Evolutionary conservation across 177 flowering plant species (phyloP), one percentile per base, ranked within the genome.

Genomic region (Tripterygium wilfordii): DNA sequence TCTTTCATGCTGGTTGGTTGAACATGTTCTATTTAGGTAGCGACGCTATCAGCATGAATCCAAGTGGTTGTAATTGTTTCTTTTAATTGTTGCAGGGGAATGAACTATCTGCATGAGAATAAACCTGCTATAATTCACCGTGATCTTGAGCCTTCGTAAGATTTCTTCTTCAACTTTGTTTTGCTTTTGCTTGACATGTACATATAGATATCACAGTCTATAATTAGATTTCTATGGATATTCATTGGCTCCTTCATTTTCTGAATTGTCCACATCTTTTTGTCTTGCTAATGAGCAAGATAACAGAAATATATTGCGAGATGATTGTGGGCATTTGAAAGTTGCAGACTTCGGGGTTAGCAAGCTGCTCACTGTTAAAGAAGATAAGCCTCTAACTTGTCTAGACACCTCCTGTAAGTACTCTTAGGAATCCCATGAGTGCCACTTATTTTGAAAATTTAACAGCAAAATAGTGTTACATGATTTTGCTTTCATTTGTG

Each of bases 131-230:
- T 94, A 31, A 85, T 94, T 62, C 99, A 94, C 45, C 75, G 95
- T 53, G 97, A 94, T 71, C 95, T 94, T 19, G 97, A 90, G 71
- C 99, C 99, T 75, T 78, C 99, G 99, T 94, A 74, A 79, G 96
- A 77, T 53, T 44, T 58, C 48, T 37, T 50, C 3, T 30, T 27
- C 19, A 2, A 21, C 13, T 23, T 10, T 12, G 3, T n/a, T 47
- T 51, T 38, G 20, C 8, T 49, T 40, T 44, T 27, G 3, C 19
- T 16, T 26, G 15, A 27, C 23, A 37, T 37, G 22, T 17, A 26
- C 19, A 7, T 42, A 23, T 29, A 16, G n/a, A 33, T 32, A 22
- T 10, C 26, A 1, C 20, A 4, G 12, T 20, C 19, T 20, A 40
- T 22, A 40, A 1, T 39, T n/a, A 8, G 27, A 15, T 15, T 13